Conservation (phyloP, 805 yeast species). For the Wickerhamiella sergipiensis region DNA sequence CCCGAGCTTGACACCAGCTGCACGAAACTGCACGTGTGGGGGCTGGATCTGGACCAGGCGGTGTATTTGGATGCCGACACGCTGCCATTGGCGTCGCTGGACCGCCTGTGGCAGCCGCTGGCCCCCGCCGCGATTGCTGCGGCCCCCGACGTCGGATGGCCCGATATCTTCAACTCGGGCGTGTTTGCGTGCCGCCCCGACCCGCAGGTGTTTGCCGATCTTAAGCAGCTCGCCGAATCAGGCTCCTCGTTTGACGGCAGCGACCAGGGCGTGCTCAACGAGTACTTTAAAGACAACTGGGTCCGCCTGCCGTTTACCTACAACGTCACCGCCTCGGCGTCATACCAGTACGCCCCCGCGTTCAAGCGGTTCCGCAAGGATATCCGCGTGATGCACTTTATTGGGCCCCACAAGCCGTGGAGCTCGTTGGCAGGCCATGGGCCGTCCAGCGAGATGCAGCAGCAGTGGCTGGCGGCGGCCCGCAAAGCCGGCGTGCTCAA, state of each 20-base stretch:
- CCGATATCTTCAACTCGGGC: slow-evolving; percentile 79
- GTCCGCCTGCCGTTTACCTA: slow-evolving; percentile 59
- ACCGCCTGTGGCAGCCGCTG: slow-evolving; percentile 20
- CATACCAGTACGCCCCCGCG: slow-evolving; percentile 65
- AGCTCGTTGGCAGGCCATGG: no score
- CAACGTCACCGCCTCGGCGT: slow-evolving; percentile 57
- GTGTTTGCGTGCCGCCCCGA: slow-evolving; percentile 50
- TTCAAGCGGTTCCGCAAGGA: slow-evolving; percentile 35
- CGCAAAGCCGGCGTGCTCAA: background rate
- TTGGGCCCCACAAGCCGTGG: slow-evolving; percentile 31
- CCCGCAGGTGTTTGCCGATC: slow-evolving; percentile 27
- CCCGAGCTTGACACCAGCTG: slow-evolving; percentile 35
- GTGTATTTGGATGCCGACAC: slow-evolving; percentile 45
- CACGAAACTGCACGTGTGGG: slow-evolving; percentile 47
- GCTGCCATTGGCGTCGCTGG: slow-evolving; percentile 29
- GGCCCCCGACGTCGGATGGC: slow-evolving; percentile 81
- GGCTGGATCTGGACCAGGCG: slow-evolving; percentile 28
- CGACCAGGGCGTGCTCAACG: slow-evolving; percentile 81
- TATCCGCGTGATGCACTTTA: slow-evolving; percentile 29
- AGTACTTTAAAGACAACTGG: slow-evolving; percentile 53
- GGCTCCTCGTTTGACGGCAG: slow-evolving; percentile 65
- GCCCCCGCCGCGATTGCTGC: slow-evolving; percentile 26
- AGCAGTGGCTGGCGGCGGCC: slow-evolving; percentile 6
- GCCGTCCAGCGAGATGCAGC: background rate
- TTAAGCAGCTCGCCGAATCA: slow-evolving; percentile 23